phyloP scores from a whole-genome alignment of 257 asterid genomes.

The Apocynum venetum region DNA sequence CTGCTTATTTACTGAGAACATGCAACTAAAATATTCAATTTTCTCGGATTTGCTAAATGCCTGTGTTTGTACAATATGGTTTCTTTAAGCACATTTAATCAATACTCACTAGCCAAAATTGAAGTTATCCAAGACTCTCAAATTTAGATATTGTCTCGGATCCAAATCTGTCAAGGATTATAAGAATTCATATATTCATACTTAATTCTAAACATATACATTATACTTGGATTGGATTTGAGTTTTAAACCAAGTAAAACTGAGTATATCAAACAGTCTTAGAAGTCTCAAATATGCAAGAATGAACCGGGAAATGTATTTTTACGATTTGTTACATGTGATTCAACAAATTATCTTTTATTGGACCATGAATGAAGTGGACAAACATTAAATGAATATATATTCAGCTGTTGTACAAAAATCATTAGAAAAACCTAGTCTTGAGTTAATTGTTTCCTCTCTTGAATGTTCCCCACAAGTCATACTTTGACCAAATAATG shows the following conservation, averaged over 20 bases:
- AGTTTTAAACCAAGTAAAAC: too few relatives aligned
- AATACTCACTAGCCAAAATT: neutral
- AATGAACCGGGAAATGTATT: too few relatives aligned
- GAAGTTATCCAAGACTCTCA: neutral
- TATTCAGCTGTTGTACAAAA: neutral
- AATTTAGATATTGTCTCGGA: too few relatives aligned
- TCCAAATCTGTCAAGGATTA: too few relatives aligned
- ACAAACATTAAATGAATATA: neutral
- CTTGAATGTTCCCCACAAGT: conserved; percentile 28
- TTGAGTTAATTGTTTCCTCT: neutral
- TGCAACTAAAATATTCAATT: neutral
- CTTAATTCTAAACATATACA: too few relatives aligned
- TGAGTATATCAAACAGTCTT: too few relatives aligned
- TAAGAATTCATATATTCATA: too few relatives aligned
- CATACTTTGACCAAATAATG: conserved; percentile 48
- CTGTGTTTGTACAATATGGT: neutral
- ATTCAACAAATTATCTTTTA: too few relatives aligned
- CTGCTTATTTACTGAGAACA: neutral
- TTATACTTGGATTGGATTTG: too few relatives aligned
- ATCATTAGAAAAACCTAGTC: neutral
- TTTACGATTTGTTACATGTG: too few relatives aligned
- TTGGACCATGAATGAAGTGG: neutral
- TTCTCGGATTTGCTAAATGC: neutral
- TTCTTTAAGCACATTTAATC: neutral
- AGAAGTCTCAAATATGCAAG: too few relatives aligned